These are phyloP conservation scores for Cenchrus americanus DNA, from an alignment of 176 grass and related monocot genomes.

Conservation along the genomic window DNA sequence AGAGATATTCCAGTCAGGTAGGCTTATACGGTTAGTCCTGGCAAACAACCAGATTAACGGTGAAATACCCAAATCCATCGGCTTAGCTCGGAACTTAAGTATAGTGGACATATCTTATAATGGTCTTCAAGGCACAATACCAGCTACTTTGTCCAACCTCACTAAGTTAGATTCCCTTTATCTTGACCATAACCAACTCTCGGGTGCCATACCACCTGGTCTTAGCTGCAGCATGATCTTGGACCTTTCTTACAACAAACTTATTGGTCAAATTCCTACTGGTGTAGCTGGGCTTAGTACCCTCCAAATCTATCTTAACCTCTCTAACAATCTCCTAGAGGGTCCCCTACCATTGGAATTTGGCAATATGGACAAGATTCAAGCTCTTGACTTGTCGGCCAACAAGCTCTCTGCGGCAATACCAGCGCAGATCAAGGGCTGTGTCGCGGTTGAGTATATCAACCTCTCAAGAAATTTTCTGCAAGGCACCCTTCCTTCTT, in stretches of 20 bases:
- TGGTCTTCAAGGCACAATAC: constrained; percentile 49
- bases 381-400: constrained; percentile 53
- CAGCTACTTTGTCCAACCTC: constrained; percentile 51
- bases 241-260: constrained; percentile 67
- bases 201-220: constrained; percentile 61
- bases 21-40: not conserved
- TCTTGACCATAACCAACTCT: constrained; percentile 70
- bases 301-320: constrained; percentile 59
- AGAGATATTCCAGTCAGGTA: constrained; percentile 1
- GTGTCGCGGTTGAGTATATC: constrained; percentile 49
- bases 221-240: constrained; percentile 48
- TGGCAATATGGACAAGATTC: constrained; percentile 56
- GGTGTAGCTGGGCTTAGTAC: constrained; percentile 29
- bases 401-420: constrained; percentile 61
- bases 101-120: not conserved
- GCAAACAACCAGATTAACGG: constrained; percentile 4
- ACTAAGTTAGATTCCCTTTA: constrained; percentile 40
- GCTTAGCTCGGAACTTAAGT: not conserved
- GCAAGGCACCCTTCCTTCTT: constrained; percentile 49
- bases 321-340: constrained; percentile 73
- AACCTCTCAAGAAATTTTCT: constrained; percentile 63
- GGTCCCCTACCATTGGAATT: constrained; percentile 55
- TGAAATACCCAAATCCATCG: constrained; percentile 30
- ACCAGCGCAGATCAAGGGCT: constrained; percentile 48
- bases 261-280: constrained; percentile 56